phyloP scores from a whole-genome alignment of 1,139 yeast genomes.

The Pichia sp. region DNA sequence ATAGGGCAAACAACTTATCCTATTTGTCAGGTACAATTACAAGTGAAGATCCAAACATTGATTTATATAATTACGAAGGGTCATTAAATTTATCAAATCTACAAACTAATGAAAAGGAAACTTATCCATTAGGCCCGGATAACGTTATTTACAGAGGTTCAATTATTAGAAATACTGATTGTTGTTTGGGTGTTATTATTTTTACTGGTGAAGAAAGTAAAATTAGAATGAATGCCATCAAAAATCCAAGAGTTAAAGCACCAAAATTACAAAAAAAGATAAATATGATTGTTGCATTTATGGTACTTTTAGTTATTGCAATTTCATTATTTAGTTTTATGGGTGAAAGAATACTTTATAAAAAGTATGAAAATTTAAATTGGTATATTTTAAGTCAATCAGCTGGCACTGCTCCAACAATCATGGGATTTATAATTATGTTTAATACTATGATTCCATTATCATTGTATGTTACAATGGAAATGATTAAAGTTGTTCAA shows the following conservation, averaged over 20 bases:
- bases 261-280: constrained; percentile 83
- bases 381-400: constrained; percentile 76
- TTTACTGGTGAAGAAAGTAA: constrained; percentile 96
- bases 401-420: constrained; percentile 83
- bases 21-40: constrained; percentile 48
- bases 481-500: constrained; percentile 85
- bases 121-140: constrained; percentile 66
- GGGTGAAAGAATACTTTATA: constrained; percentile 59
- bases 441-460: constrained; percentile 92
- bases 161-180: constrained; percentile 72
- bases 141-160: constrained; percentile 87
- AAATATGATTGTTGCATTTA: constrained; percentile 75
- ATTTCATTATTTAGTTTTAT: constrained; percentile 77
- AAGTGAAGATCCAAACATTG: constrained; percentile 86
- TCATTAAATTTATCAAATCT: constrained; percentile 35
- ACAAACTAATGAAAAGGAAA: constrained; percentile 24
- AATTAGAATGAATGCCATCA: constrained; percentile 89
- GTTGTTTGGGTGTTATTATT: constrained; percentile 70
- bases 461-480: constrained; percentile 94
- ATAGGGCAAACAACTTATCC: constrained; percentile 47
- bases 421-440: constrained; percentile 96
- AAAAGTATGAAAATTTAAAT: constrained; percentile 38
- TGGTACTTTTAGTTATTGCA: constrained; percentile 75
- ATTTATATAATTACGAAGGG: constrained; percentile 90
- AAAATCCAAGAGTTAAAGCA: constrained; percentile 84